Evolutionary conservation across 2,329 filamentous ascomycete genomes (phyloP), one percentile per base, ranked within the genome.

Genomic region (Aspergillus japonicus): DNA sequence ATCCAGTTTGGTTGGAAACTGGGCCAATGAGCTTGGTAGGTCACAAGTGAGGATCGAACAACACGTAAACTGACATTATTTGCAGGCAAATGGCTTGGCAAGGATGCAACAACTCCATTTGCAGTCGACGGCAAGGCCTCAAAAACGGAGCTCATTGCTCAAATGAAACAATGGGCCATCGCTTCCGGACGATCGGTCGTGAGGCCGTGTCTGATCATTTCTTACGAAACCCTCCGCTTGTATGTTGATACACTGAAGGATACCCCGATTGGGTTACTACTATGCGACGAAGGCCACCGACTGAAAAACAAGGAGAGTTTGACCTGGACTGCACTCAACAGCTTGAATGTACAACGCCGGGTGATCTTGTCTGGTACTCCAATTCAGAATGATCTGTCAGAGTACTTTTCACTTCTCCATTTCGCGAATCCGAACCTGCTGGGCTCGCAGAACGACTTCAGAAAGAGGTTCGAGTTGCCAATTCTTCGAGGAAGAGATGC

Each of bases 361-460:
- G 94, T 99, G 49, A 99, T 99, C 66, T 82, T 99, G 16, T 98
- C 95, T 0, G 95, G 95, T 61, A 99, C 95, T 1, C 95, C 95
- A 0, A 99, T 99, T 60, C 95, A 99, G 71, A 99, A 99, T 69
- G 95, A 99, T 73, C 79, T 99, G n/a, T 96, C 94, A 0, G 95
- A 99, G 73, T 99, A 99, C 75, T 99, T 97, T 70, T 88, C 95
- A 3, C 83, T 99, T 10, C 90, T 98, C 61, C 96, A 94, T 74
- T 99, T 99, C 70, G 95, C 95, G 29, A 99, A 99, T 68, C 95
- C 95, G 0, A 90, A 91, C 66, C 85, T 98, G 42, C 86, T 99
- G 2, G 95, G 95, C 16, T 95, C 91, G 8, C 87, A 93, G 26
- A 85, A 87, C 50, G 95, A 99, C 48, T 99, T 99, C 73, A 89